A percentile compares a stretch with the other conserved stretches of the same genome.
phyloP scores from a whole-genome alignment of 2,329 filamentous ascomycete genomes.

The Leptographium lundbergii region DNA sequence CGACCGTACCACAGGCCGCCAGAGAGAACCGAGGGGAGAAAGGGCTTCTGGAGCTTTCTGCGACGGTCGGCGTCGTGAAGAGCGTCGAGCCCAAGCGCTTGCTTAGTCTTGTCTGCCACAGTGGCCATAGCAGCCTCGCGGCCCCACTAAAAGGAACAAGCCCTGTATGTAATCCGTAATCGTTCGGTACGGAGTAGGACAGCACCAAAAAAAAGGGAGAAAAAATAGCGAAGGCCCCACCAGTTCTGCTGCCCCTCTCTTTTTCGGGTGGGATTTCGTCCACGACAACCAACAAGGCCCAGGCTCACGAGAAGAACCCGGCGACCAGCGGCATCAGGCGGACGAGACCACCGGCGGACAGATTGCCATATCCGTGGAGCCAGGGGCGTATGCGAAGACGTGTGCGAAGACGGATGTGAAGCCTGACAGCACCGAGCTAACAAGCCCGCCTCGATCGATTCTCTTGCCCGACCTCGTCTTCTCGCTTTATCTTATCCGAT shows the following conservation, averaged over 20 bases:
- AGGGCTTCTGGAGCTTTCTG: slow-evolving; percentile 18
- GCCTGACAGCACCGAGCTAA: no score
- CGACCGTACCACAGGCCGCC: slow-evolving; percentile 14
- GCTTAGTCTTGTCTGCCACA: no score
- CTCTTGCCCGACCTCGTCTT: background rate
- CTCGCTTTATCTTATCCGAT: slow-evolving; percentile 1
- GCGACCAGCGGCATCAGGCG: background rate
- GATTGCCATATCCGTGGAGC: background rate
- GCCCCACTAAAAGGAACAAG: slow-evolving; percentile 2
- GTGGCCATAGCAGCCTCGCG: background rate
- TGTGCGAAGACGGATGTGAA: no score
- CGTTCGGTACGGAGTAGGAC: background rate
- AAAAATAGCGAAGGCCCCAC: slow-evolving; percentile 4
- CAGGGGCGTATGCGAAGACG: no score
- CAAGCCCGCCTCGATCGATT: background rate
- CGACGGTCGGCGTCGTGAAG: slow-evolving; percentile 2
- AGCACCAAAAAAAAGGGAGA: slow-evolving; percentile 3
- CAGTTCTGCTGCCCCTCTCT: slow-evolving; percentile 6
- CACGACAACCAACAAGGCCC: background rate
- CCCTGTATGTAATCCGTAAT: no score
- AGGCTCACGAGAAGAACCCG: background rate
- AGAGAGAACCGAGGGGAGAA: slow-evolving; percentile 3
- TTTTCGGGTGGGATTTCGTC: background rate
- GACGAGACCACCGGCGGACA: background rate
- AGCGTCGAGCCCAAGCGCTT: background rate